Percentiles rank a stretch among this genome's conserved stretches.
Conservation (phyloP, 164 flowering plant genomes). For the Sedum album region DNA sequence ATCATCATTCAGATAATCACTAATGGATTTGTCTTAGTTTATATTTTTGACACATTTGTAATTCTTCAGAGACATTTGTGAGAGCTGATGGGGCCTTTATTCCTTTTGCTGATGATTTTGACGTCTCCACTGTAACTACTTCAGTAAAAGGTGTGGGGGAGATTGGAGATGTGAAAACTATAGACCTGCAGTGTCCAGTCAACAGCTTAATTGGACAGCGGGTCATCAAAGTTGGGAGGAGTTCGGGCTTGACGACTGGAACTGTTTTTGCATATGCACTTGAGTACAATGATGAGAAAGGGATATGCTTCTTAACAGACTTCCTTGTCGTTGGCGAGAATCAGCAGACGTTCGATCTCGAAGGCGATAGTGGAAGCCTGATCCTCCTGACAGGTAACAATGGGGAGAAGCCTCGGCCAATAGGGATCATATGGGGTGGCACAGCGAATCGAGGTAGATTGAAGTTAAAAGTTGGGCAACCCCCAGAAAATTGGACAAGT, state of each 20-base stretch:
- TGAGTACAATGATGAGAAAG: constrained; percentile 70
- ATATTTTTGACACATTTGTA: constrained; percentile 4
- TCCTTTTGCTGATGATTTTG: constrained; percentile 67
- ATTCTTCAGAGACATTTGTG: constrained; percentile 60
- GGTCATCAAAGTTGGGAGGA: constrained; percentile 67
- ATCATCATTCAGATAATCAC: background rate
- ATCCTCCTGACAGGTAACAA: constrained; percentile 43
- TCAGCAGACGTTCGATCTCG: constrained; percentile 65
- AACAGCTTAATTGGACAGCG: constrained; percentile 47
- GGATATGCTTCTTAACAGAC: constrained; percentile 64
- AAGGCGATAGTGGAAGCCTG: constrained; percentile 76
- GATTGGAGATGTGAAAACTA: constrained; percentile 48
- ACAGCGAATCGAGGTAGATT: constrained; percentile 65
- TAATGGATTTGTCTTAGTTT: constrained; percentile 1
- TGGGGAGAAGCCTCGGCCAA: constrained; percentile 53
- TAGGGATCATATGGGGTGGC: constrained; percentile 78
- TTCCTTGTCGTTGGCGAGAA: constrained; percentile 70
- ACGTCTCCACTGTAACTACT: constrained; percentile 54
- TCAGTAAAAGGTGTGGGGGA: constrained; percentile 60
- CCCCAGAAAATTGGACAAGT: constrained; percentile 76
- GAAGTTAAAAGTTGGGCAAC: constrained; percentile 53
- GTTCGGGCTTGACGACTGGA: constrained; percentile 64
- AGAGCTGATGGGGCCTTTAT: constrained; percentile 78
- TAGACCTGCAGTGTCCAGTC: constrained; percentile 62
- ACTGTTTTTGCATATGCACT: constrained; percentile 62